Evolutionary conservation across 1,139 yeast species (phyloP).

Genomic region (Yamadazyma atmosphaerica): DNA sequence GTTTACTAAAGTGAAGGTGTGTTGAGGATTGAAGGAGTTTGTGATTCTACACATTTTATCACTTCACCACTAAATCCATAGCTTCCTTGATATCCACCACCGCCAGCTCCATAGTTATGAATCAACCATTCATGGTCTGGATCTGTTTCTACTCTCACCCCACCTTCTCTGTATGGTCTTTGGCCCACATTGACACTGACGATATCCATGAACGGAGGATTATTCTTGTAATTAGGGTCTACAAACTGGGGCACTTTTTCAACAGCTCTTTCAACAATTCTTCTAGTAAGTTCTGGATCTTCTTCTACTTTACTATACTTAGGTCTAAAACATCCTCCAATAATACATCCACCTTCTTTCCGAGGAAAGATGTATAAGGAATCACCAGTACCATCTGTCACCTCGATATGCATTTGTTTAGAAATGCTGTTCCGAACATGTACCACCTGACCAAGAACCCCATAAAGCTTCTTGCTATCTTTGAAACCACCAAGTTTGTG

Average conservation of each 20-base stretch:
- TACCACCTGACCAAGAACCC: constrained; percentile 41
- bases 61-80: constrained; percentile 38
- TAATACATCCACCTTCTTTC: constrained; percentile 53
- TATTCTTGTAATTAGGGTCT: constrained; percentile 30
- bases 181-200: constrained; percentile 46
- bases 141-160: constrained; percentile 44
- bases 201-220: constrained; percentile 38
- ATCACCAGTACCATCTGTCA: constrained; percentile 30
- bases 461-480: constrained; percentile 29
- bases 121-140: constrained; percentile 33
- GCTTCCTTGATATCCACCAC: constrained; percentile 55
- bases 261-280: constrained; percentile 42
- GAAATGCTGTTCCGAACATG: constrained; percentile 37
- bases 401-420: constrained; percentile 22
- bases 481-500: constrained; percentile 29
- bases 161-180: constrained; percentile 48
- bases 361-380: constrained; percentile 51
- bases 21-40: constrained; percentile 7
- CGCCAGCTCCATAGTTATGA: constrained; percentile 56
- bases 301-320: constrained; percentile 24
- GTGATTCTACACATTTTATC: constrained; percentile 13
- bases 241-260: constrained; percentile 43
- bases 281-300: constrained; percentile 35
- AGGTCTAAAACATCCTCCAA: constrained; percentile 49
- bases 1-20: neutral